Conservation (phyloP, 805 yeast species). For the Pichia membranifaciens region DNA sequence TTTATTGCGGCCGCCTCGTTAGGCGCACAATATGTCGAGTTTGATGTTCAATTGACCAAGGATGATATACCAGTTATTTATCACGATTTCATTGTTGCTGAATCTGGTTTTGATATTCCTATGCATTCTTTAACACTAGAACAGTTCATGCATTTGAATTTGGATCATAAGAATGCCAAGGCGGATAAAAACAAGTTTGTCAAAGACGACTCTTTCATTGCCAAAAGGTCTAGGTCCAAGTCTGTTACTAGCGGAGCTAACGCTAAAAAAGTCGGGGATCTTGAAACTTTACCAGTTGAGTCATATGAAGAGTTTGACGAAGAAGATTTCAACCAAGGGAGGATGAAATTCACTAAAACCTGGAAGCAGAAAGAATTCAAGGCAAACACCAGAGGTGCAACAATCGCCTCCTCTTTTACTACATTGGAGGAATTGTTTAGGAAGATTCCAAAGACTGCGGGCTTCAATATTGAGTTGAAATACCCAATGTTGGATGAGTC, state of each 20-base stretch:
- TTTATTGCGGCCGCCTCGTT: conserved; percentile 93
- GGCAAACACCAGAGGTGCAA: conserved; percentile 86
- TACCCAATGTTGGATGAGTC: conserved; percentile 96
- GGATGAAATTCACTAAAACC: conserved; percentile 84
- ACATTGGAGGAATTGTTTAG: conserved; percentile 79
- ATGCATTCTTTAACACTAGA: conserved; percentile 90
- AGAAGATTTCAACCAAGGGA: conserved; percentile 41
- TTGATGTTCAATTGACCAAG: conserved; percentile 92
- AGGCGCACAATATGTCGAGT: conserved; percentile 95
- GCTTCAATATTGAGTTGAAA: conserved; percentile 91
- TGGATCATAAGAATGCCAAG: conserved; percentile 19
- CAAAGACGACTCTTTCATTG: conserved; percentile 29
- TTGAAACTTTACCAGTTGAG: not conserved
- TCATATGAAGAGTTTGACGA: conserved; percentile 15
- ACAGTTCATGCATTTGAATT: conserved; percentile 65
- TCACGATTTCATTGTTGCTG: conserved; percentile 92
- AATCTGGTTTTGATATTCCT: conserved; percentile 92
- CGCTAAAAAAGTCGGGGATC: not conserved
- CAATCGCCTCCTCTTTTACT: conserved; percentile 88
- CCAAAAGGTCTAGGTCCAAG: conserved; percentile 29
- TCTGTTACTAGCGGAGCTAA: conserved; percentile 29
- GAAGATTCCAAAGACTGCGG: conserved; percentile 75
- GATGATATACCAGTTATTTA: conserved; percentile 89
- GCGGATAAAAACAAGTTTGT: conserved; percentile 17
- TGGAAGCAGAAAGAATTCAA: conserved; percentile 82